These are phyloP conservation scores for Salix udensis DNA, from an alignment of 345 rosid species.

Conservation along the genomic window DNA sequence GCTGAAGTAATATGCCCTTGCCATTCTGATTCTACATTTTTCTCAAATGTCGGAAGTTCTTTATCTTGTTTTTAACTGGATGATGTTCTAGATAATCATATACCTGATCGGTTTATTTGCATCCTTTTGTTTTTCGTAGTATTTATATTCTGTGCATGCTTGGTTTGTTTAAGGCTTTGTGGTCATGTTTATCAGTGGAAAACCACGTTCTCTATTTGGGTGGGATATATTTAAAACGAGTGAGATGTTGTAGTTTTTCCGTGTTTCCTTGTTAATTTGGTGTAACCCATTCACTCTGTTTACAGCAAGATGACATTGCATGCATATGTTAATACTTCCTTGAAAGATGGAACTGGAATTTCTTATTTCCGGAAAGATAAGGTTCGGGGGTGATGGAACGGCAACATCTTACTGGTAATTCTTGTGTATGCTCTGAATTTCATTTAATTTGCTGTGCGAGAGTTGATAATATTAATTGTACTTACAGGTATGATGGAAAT, in stretches of 20 bases:
- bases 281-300: constrained; percentile 12
- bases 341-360: constrained; percentile 45
- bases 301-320: constrained; percentile 72
- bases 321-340: constrained; percentile 45
- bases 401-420: constrained; percentile 68
- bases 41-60: constrained; percentile 9
- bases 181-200: neutral
- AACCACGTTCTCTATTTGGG: neutral
- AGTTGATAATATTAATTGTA: constrained; percentile 10
- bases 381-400: constrained; percentile 61
- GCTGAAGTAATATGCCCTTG: constrained; percentile 45
- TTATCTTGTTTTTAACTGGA: neutral
- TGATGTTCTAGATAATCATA: neutral
- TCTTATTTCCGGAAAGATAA: constrained; percentile 59
- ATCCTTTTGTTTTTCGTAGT: neutral
- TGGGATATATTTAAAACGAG: neutral
- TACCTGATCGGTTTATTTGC: neutral
- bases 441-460: constrained; percentile 13
- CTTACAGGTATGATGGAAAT: constrained; percentile 67
- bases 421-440: constrained; percentile 17
- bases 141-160: too few relatives aligned
- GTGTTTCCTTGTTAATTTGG: neutral
- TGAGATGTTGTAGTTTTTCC: constrained; percentile 4
- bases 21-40: constrained; percentile 1
- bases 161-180: neutral